Base-by-base conservation (phyloP, 176 grass and related monocot species). In the Carex kokanica region DNA sequence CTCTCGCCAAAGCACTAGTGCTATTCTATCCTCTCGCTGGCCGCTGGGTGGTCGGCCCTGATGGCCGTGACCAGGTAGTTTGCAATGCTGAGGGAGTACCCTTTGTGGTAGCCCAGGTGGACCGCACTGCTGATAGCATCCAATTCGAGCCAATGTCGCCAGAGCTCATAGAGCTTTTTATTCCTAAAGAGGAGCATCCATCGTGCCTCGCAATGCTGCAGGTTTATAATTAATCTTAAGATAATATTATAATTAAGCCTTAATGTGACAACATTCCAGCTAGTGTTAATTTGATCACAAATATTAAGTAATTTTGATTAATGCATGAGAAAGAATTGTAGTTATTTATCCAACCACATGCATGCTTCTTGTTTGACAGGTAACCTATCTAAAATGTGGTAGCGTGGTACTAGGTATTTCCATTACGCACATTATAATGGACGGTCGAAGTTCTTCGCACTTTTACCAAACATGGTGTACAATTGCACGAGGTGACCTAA, bases 21-120 rank as follows among this genome's bases (percentile, higher is more conserved):
- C 23, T 84, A 0, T 90, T 92, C 86, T 97, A 97, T 72, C 94
- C 89, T 18, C 55, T 94, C 58, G 94, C 88, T 6, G 94, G 94
- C 52, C 84, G 88, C n/a, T 75, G 90, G 11, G 77, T 47, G 3
- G 4, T 9, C 3, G 86, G 83, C 1, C 43, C 17, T 0, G 67
- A 79, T 0, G 94, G 88, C 0, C 87, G 84, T 29, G 24, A 88
- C 12, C 86, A 87, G 86, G 90, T 97, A 79, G 79, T 90, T 47
- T 97, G 94, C 88, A 86, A 8, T 58, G 89, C 87, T 14, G 84
- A 94, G 81, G 94, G 94, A 38, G 88, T 84, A 51, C 85, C 90
- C 0, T 94, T 94, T 83, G 58, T 78, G 16, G 84, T 90, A 7
- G 86, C 91, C 1, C 60, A 36, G 5, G 87, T 89, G 24, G 83